Conservation (phyloP, 1,284 basidiomycete genomes). For the Ganoderma meredithae region DNA sequence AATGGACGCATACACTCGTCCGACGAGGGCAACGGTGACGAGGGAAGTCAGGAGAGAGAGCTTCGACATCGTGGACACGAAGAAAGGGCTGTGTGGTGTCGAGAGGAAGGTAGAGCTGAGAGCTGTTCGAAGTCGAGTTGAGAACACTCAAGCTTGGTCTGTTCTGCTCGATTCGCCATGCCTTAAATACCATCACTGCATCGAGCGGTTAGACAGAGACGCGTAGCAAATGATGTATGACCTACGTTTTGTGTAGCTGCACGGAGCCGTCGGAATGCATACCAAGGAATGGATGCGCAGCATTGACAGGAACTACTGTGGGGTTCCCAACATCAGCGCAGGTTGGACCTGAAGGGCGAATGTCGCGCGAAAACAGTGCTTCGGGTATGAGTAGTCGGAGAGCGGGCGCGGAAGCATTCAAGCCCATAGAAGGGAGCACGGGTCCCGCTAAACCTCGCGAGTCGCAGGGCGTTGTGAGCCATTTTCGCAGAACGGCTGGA, state of each 20-base stretch:
- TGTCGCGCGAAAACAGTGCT: no score
- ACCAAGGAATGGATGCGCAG: neutral
- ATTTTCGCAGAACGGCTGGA: neutral
- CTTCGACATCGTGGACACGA: neutral
- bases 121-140: neutral
- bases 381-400: no score
- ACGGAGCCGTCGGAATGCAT: neutral
- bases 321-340: neutral
- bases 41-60: slow-evolving; percentile 3
- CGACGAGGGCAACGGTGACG: slow-evolving; percentile 17
- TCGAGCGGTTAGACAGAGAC: neutral
- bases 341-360: neutral
- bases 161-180: neutral
- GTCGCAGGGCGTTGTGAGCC: neutral
- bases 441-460: neutral
- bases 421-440: neutral
- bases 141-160: neutral
- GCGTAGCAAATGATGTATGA: neutral
- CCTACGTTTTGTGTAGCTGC: neutral
- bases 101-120: neutral
- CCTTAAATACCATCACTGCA: slow-evolving; percentile 11
- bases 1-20: slow-evolving; percentile 17
- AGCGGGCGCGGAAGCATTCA: no score
- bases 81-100: slow-evolving; percentile 3
- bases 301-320: neutral